A percentile compares a stretch with the other conserved stretches of the same genome.
phyloP scores from a whole-genome alignment of 1,284 basidiomycete species.

The Pseudozyma tsukubaensis region DNA sequence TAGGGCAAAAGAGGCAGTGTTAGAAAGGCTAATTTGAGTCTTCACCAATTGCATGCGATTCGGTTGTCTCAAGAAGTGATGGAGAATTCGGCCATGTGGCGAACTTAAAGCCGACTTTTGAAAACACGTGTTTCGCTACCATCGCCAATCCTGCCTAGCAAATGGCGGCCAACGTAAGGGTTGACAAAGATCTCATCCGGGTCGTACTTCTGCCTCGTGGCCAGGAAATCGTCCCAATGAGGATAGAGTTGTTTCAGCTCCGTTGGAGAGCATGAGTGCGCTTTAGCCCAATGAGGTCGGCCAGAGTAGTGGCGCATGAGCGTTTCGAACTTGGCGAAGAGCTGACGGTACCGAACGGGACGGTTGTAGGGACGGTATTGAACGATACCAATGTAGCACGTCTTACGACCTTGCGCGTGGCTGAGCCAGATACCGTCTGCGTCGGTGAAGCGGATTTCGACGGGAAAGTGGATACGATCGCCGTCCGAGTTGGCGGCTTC shows the following conservation, averaged over 20 bases:
- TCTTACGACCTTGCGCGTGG: slow-evolving; percentile 82
- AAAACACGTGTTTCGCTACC: slow-evolving; percentile 46
- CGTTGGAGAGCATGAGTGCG: slow-evolving; percentile 80
- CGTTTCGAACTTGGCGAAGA: slow-evolving; percentile 83
- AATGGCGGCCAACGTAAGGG: slow-evolving; percentile 72
- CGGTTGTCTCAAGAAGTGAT: too few relatives aligned
- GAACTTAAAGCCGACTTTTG: slow-evolving; percentile 44
- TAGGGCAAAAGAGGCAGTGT: too few relatives aligned
- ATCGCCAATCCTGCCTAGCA: slow-evolving; percentile 70
- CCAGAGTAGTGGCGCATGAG: slow-evolving; percentile 81
- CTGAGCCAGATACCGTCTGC: slow-evolving; percentile 93
- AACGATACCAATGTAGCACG: slow-evolving; percentile 94
- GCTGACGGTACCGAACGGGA: slow-evolving; percentile 83
- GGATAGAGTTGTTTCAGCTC: slow-evolving; percentile 81
- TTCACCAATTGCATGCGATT: too few relatives aligned
- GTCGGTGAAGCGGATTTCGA: slow-evolving; percentile 91
- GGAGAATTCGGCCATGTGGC: background rate
- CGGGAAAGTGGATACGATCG: slow-evolving; percentile 87
- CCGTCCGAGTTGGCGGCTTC: slow-evolving; percentile 78
- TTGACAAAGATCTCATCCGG: slow-evolving; percentile 80
- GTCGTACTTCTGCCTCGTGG: slow-evolving; percentile 80
- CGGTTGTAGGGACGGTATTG: slow-evolving; percentile 93
- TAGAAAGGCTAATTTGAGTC: too few relatives aligned
- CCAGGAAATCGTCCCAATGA: slow-evolving; percentile 82
- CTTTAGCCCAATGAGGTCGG: slow-evolving; percentile 97